phyloP scores from a whole-genome alignment of 345 rosid genomes.

The Linum trigynum region DNA sequence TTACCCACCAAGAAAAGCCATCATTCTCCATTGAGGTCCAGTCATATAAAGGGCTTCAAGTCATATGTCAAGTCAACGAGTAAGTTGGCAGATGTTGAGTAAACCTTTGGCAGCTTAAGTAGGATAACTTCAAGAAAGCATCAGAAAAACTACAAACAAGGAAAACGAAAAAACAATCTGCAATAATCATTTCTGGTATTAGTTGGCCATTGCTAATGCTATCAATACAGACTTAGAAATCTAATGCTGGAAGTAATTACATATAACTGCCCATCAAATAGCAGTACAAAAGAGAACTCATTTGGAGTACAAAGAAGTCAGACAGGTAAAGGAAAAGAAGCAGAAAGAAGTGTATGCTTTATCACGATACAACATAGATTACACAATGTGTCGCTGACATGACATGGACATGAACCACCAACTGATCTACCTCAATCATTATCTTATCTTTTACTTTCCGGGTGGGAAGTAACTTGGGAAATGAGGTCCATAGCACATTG shows the following conservation, averaged over 20 bases:
- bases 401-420: too few relatives aligned
- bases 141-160: conserved; percentile 8
- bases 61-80: conserved; percentile 16
- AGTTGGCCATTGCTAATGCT: background rate
- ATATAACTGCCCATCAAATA: too few relatives aligned
- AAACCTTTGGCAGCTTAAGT: conserved; percentile 3
- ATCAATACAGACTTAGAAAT: background rate
- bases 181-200: background rate
- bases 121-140: conserved; percentile 1
- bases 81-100: conserved; percentile 5
- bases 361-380: too few relatives aligned
- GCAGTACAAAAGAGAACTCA: too few relatives aligned
- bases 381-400: background rate
- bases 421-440: too few relatives aligned
- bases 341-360: too few relatives aligned
- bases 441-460: too few relatives aligned
- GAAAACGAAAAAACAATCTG: background rate
- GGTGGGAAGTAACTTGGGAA: too few relatives aligned
- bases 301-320: too few relatives aligned
- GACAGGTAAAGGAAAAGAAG: conserved; percentile 6
- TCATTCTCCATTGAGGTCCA: conserved; percentile 92
- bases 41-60: conserved; percentile 76
- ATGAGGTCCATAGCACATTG: too few relatives aligned
- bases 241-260: too few relatives aligned
- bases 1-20: conserved; percentile 84